Evolutionary conservation across 768 basidiomycete genomes (phyloP).

Genomic region (Udeniomyces megalosporus): DNA sequence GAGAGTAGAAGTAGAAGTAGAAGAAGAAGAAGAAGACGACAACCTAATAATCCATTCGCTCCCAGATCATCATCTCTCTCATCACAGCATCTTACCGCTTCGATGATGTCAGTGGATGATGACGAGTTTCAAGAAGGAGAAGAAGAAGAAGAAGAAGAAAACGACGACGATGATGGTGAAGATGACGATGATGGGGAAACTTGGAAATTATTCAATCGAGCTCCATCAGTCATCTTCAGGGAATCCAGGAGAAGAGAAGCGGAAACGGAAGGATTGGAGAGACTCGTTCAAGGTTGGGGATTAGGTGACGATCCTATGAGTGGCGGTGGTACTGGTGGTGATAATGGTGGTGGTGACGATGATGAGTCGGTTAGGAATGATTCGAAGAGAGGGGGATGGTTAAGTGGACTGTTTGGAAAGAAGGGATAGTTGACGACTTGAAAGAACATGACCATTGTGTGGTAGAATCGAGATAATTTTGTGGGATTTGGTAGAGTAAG

Average conservation of each 20-base stretch:
- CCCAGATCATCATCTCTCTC: neutral
- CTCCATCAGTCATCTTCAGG: neutral
- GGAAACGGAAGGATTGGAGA: neutral
- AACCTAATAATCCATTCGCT: no score
- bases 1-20: no score
- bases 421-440: no score
- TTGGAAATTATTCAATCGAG: neutral
- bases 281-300: neutral
- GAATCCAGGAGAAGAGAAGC: neutral
- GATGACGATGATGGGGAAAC: neutral
- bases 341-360: no score
- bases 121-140: neutral
- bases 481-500: no score
- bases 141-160: neutral
- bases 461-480: no score
- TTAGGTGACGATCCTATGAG: neutral
- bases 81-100: neutral
- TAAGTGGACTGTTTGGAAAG: no score
- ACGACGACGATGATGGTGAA: neutral
- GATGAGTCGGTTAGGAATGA: no score
- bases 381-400: no score
- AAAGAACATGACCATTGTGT: no score
- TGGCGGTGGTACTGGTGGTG: no score
- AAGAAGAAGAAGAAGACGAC: no score
- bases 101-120: neutral